A percentile compares a stretch with the other conserved stretches of the same genome.
These are phyloP conservation scores for Racocetra persica DNA, from an alignment of 371 early-diverging fungal species.

Conservation along the genomic window DNA sequence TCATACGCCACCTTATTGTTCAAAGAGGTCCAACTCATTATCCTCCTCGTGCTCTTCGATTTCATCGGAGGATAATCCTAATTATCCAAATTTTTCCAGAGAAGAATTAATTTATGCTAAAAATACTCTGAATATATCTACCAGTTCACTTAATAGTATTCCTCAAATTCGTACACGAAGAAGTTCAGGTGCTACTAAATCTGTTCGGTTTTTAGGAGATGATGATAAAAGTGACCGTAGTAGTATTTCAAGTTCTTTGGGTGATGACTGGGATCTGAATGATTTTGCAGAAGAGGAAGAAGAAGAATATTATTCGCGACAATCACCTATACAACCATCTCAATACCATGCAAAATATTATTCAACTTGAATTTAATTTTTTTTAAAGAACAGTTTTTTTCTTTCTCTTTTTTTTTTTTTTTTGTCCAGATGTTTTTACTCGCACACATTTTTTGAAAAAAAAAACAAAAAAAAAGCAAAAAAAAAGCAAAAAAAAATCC, in stretches of 20 bases:
- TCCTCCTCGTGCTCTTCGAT: conserved; percentile 17
- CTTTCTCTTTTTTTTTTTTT: too few relatives aligned
- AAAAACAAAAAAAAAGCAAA: too few relatives aligned
- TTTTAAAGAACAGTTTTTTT: too few relatives aligned
- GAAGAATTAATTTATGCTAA: conserved; percentile 17
- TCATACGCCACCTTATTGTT: not conserved
- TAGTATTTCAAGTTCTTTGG: conserved; percentile 1
- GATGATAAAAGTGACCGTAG: conserved; percentile 3
- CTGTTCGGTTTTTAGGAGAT: not conserved
- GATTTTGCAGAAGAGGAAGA: conserved; percentile 28
- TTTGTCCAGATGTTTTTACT: too few relatives aligned
- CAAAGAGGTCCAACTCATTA: not conserved
- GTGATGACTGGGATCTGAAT: conserved; percentile 7
- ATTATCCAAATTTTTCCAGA: not conserved
- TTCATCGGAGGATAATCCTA: not conserved
- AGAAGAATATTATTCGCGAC: not conserved
- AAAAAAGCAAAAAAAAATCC: too few relatives aligned
- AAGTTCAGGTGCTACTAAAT: not conserved
- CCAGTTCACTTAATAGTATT: not conserved
- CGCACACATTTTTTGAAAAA: too few relatives aligned
- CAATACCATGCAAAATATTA: too few relatives aligned
- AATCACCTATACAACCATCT: too few relatives aligned
- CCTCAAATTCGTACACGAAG: not conserved
- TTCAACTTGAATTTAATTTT: too few relatives aligned
- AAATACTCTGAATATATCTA: not conserved